A percentile compares a stretch with the other conserved stretches of the same genome.
Conservation (phyloP, 257 asterid genomes). For the Leonotis leonurus region DNA sequence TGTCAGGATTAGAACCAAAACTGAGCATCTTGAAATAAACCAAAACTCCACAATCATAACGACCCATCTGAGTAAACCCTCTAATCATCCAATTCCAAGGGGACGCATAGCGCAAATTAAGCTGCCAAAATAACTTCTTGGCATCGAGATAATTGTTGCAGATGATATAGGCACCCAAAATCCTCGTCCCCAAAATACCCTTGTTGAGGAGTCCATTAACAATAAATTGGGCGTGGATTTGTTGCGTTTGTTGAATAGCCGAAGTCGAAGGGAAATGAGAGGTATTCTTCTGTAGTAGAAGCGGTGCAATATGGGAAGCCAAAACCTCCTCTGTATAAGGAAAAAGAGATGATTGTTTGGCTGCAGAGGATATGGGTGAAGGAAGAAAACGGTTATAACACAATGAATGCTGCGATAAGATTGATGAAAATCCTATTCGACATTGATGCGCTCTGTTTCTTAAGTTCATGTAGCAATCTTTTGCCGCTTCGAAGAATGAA, state of each 20-base stretch:
- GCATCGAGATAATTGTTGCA: conserved; percentile 44
- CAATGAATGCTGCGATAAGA: conserved; percentile 5
- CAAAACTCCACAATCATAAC: conserved; percentile 46
- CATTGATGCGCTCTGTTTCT: conserved; percentile 11
- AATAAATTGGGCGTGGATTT: conserved; percentile 66
- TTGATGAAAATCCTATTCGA: conserved; percentile 19
- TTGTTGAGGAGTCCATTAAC: conserved; percentile 57
- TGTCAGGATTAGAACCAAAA: conserved; percentile 79
- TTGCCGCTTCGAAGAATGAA: not conserved
- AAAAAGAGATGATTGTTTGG: conserved; percentile 9
- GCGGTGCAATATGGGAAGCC: conserved; percentile 62
- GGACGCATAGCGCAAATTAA: conserved; percentile 65
- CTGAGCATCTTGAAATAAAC: conserved; percentile 75
- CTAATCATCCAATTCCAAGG: conserved; percentile 99
- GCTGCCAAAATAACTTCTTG: conserved; percentile 58
- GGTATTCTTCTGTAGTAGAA: conserved; percentile 31
- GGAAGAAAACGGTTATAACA: conserved; percentile 9
- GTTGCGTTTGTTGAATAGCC: conserved; percentile 34
- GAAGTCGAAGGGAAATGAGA: conserved; percentile 20
- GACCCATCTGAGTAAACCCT: conserved; percentile 61
- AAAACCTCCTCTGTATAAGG: conserved; percentile 42
- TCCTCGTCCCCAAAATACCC: conserved; percentile 69
- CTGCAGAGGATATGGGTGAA: not conserved
- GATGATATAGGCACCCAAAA: conserved; percentile 66
- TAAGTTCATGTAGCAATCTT: not conserved